phyloP scores from a whole-genome alignment of 1,284 basidiomycete species.

The Moniliophthora roreri region DNA sequence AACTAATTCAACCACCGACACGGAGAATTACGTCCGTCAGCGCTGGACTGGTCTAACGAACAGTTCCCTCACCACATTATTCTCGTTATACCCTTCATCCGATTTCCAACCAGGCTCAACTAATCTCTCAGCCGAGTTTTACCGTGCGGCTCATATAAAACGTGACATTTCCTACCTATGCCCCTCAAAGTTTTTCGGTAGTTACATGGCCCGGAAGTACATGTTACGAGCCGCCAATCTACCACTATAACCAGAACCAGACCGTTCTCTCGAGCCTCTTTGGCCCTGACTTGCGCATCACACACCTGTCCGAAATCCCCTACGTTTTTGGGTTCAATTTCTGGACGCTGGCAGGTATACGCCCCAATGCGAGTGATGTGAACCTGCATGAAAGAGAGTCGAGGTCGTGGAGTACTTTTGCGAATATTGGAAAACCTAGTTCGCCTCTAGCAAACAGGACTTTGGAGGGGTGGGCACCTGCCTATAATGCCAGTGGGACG shows the following conservation, averaged over 20 bases:
- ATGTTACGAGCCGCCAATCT: neutral
- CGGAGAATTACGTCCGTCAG: neutral
- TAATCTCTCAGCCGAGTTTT: neutral
- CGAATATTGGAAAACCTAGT: neutral
- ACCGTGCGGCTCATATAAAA: neutral
- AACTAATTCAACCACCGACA: neutral
- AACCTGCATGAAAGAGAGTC: neutral
- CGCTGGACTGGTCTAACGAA: neutral
- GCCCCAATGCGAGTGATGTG: neutral
- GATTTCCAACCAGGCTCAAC: neutral
- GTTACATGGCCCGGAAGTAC: conserved; percentile 5
- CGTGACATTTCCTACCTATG: neutral
- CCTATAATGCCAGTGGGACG: no score
- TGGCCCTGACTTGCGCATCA: no score
- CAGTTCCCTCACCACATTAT: neutral
- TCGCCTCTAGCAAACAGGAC: neutral
- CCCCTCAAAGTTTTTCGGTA: conserved; percentile 1
- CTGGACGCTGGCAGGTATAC: neutral
- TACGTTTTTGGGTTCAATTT: conserved; percentile 3
- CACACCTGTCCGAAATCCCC: conserved; percentile 1
- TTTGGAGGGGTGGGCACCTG: conserved; percentile 1
- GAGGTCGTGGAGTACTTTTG: conserved; percentile 1
- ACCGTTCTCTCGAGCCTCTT: neutral
- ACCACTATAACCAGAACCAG: neutral
- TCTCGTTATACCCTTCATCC: neutral